A percentile compares a stretch with the other conserved stretches of the same genome.
Conservation (phyloP, 1,284 basidiomycete genomes). For the Mycena citricolor region DNA sequence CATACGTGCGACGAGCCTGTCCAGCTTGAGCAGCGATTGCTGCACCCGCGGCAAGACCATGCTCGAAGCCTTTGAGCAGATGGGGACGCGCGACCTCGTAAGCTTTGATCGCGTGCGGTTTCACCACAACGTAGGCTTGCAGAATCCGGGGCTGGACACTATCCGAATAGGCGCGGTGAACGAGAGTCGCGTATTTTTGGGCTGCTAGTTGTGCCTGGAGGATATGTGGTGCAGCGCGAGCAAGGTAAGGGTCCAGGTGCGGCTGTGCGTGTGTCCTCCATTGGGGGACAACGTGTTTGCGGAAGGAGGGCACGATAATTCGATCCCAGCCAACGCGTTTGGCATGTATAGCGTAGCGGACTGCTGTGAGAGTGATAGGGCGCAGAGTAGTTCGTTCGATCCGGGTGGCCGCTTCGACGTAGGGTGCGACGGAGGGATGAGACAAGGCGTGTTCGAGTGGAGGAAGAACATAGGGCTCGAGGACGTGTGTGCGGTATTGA, state of each 20-base stretch:
- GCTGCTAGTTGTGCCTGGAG: constrained; percentile 25
- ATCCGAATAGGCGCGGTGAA: constrained; percentile 36
- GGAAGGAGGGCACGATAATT: constrained; percentile 43
- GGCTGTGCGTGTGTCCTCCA: constrained; percentile 36
- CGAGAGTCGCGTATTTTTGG: constrained; percentile 29
- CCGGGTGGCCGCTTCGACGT: constrained; percentile 39
- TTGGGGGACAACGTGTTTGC: constrained; percentile 39
- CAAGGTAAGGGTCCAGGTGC: constrained; percentile 40
- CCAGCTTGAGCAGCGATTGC: constrained; percentile 35
- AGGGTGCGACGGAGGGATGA: constrained; percentile 54
- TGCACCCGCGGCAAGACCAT: constrained; percentile 30
- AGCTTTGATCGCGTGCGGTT: constrained; percentile 41
- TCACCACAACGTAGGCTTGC: constrained; percentile 19
- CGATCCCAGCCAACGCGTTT: constrained; percentile 26
- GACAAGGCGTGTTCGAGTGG: constrained; percentile 49
- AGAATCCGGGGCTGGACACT: constrained; percentile 42
- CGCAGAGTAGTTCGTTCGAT: constrained; percentile 27
- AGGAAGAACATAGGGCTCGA: constrained; percentile 67
- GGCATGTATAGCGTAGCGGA: constrained; percentile 32
- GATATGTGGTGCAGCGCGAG: constrained; percentile 35
- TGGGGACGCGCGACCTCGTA: constrained; percentile 30
- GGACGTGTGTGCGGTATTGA: constrained; percentile 54
- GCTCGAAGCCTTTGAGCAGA: constrained; percentile 27
- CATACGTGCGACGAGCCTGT: constrained; percentile 52
- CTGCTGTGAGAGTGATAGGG: constrained; percentile 25